Evolutionary conservation across 805 yeast genomes (phyloP), one percentile per base, ranked within the genome.

Genomic region (Myxozyma vanderwaltii): DNA sequence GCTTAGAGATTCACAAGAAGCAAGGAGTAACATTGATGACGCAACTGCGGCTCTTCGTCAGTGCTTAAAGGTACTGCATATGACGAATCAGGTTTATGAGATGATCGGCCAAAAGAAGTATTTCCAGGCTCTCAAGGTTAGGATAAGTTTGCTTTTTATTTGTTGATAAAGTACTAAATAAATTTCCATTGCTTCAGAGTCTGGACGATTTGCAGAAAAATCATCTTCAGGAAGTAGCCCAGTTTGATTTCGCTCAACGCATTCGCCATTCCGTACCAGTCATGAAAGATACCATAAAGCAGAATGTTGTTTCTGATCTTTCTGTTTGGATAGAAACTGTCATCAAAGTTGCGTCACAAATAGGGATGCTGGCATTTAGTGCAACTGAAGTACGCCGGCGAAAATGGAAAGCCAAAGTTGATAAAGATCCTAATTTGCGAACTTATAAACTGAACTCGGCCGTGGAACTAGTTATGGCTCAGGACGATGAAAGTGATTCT

Each of bases 11-110:
- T 76, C 83, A 59, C 86, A 86, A 66, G 85, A 84, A 64, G 81
- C 86, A 5, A 79, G 84, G 17, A 75, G 76, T 52, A 88, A 88
- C 70, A 85, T 92, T 61, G 81, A 82, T 54, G 89, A 88, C 65
- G 86, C 96, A 0, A 82, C 82, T 6, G 79, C 81, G 40, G 83
- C 89, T 21, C 82, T 92, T 36, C 83, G 81, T 55, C 79, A 85
- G 51, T 87, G 96, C 65, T 77, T 91, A 24, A 90, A 87, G 64
- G 91, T 91, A 8, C 78, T 92, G 56, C 96, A 91, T 69, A 81
- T 88, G 66, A 88, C 96, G 15, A 91, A 91, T 73, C 88, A 85
- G 68, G 88, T 91, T 50, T 89, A 90, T 70, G 91, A 88, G 40
- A 76, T 91, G 69, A 86, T 90, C 61, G 82, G 84, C 54, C 84